Percentiles rank a stretch among this genome's conserved stretches.
Conservation (phyloP, 805 yeast genomes). For the Candida sakaeoensis region DNA sequence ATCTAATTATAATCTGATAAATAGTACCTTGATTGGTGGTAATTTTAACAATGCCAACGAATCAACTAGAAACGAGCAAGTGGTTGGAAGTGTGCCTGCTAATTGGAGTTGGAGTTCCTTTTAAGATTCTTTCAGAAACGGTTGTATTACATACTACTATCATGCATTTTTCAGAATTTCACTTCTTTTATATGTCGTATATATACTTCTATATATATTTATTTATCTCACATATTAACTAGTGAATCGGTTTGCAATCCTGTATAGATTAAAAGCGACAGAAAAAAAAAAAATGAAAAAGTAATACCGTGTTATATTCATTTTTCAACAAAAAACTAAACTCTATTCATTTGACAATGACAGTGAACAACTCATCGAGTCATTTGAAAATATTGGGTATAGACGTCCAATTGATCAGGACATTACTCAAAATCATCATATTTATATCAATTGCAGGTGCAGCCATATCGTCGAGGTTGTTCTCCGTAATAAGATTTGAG, state of each 20-base stretch:
- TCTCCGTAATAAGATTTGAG: slow-evolving; percentile 95
- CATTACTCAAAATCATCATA: slow-evolving; percentile 60
- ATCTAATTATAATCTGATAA: not conserved
- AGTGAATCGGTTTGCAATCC: too few species aligned
- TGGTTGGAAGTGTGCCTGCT: slow-evolving; percentile 56
- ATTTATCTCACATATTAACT: too few species aligned
- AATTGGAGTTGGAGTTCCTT: slow-evolving; percentile 82
- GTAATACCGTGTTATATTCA: slow-evolving; percentile 2
- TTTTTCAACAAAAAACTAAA: slow-evolving; percentile 3
- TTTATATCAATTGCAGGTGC: slow-evolving; percentile 83
- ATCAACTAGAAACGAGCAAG: slow-evolving; percentile 21
- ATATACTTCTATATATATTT: too few species aligned
- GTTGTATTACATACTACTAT: too few species aligned
- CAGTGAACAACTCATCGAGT: slow-evolving; percentile 3
- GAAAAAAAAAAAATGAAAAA: slow-evolving; percentile 1
- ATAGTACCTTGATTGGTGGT: not conserved
- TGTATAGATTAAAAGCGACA: not conserved
- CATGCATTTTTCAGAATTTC: too few species aligned
- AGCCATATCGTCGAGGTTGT: slow-evolving; percentile 85
- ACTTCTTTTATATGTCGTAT: too few species aligned
- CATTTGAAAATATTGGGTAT: slow-evolving; percentile 28
- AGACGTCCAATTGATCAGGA: slow-evolving; percentile 33
- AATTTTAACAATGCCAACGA: slow-evolving; percentile 11
- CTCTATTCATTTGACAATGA: not conserved
- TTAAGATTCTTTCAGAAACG: not conserved